Evolutionary conservation across 345 rosid species (phyloP).

Genomic region (Carallia pectinifolia): DNA sequence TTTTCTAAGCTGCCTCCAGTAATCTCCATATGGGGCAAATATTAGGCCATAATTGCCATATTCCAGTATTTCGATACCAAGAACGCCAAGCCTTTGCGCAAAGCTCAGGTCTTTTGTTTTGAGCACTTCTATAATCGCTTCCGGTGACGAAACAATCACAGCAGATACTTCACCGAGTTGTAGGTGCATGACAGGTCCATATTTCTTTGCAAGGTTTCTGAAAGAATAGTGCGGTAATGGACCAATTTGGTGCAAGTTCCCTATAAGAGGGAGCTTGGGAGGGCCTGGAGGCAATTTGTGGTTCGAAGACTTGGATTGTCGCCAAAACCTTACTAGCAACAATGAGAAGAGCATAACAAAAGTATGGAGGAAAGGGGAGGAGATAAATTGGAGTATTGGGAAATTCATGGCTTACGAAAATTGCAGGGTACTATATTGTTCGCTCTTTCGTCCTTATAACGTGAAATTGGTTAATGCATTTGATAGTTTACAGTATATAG

Average conservation of each 20-base stretch:
- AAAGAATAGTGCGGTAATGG: neutral
- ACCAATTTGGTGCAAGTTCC: constrained; percentile 12
- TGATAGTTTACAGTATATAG: too few species aligned
- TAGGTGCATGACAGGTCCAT: constrained; percentile 1
- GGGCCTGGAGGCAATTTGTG: constrained; percentile 3
- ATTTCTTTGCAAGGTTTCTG: neutral
- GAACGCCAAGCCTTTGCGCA: neutral
- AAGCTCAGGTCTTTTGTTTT: neutral
- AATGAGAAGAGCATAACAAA: too few species aligned
- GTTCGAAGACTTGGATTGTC: too few species aligned
- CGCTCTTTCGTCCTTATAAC: too few species aligned
- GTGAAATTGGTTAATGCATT: too few species aligned
- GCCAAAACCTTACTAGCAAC: too few species aligned
- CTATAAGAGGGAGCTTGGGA: neutral
- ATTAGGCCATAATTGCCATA: neutral
- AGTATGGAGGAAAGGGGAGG: too few species aligned
- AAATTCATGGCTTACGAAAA: too few species aligned
- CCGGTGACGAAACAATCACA: neutral
- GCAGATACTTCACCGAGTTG: neutral
- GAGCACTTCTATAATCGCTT: neutral
- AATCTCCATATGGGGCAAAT: constrained; percentile 2
- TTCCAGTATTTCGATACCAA: neutral
- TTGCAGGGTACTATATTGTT: too few species aligned
- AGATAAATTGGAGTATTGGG: too few species aligned
- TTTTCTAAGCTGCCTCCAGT: constrained; percentile 12